Base-by-base conservation (phyloP, 768 basidiomycete genomes). In the Galerina sulciceps region DNA sequence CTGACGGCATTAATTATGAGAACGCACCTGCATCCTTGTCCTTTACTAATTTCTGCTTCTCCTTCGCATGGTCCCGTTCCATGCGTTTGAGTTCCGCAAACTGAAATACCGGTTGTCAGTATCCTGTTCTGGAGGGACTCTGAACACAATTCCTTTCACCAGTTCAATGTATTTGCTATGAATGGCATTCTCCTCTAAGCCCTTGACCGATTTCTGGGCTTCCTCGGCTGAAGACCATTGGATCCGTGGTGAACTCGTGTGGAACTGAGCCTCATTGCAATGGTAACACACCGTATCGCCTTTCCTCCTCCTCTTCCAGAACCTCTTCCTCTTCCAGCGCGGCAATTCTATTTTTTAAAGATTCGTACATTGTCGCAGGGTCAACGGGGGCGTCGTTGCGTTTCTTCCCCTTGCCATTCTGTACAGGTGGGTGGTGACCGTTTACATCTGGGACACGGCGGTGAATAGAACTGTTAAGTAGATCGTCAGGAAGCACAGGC, bases 131-230 rank as follows among this genome's bases (percentile, higher is more conserved):
- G 63, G 57, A 42, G 23, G 47, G 60, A 60, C 62, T 56, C 43
- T 51, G 53, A 61, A 55, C 61, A 61, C 53, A 37, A 43, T 44
- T 41, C 34, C 73, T 26, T 81, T 72, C 76, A 94, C 93, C 79
- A 95, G 75, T 75, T 95, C 93, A 67, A 94, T 85, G 75, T 94
- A 94, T 75, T 93, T 94, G 59, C 85, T 79, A 67, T 94, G 92
- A 55, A 94, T 86, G 44, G 86, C 88, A 64, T 86, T 92, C 73
- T 94, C 91, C 62, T 85, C 86, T 77, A 93, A 80, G 45, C 89
- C 93, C 68, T 85, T 90, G 66, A 94, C 90, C 1, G 88, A 87
- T 73, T 89, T 90, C 72, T 91, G 89, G 38, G 93, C 93, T 76
- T 94, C 92, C 72, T 94, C 93, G 48, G 91, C 93, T 95, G 53